phyloP scores from a whole-genome alignment of 352 stramenopile genomes.

The Phytophthora megakarya region DNA sequence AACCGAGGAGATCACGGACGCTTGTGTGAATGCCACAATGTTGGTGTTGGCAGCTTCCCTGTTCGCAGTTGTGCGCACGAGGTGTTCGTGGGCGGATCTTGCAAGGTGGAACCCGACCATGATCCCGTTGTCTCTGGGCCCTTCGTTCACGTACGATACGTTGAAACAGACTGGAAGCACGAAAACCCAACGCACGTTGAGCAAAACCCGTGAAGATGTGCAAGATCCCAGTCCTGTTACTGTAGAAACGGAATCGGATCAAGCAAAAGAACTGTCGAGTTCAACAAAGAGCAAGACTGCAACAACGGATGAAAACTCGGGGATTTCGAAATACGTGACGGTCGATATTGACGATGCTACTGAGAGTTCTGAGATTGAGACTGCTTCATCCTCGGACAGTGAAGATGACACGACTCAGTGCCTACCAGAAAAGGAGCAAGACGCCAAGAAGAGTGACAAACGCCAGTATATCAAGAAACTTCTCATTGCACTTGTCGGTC shows the following conservation, averaged over 20 bases:
- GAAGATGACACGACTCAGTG: neutral
- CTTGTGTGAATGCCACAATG: neutral
- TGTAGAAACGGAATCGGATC: neutral
- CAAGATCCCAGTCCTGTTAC: neutral
- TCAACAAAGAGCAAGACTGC: neutral
- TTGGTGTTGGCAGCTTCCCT: neutral
- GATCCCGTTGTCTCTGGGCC: neutral
- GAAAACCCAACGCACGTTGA: neutral
- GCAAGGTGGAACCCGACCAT: conserved; percentile 20
- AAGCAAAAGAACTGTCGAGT: neutral
- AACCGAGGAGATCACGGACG: conserved; percentile 10
- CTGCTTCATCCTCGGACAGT: neutral
- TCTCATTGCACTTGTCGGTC: conserved; percentile 1
- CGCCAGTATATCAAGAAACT: neutral
- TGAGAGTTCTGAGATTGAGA: neutral
- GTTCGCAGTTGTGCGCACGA: conserved; percentile 20
- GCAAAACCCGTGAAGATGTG: neutral
- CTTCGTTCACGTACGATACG: neutral
- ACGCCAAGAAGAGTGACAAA: neutral
- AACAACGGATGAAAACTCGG: neutral
- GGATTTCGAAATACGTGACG: conserved; percentile 2
- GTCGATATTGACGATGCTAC: conserved; percentile 5
- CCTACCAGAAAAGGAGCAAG: neutral
- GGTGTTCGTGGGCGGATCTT: conserved; percentile 12
- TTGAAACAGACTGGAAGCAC: neutral